Percentiles rank a stretch among this genome's conserved stretches.
Conservation (phyloP, 148 eudicot genomes). For the Vaccinium macrocarpon region DNA sequence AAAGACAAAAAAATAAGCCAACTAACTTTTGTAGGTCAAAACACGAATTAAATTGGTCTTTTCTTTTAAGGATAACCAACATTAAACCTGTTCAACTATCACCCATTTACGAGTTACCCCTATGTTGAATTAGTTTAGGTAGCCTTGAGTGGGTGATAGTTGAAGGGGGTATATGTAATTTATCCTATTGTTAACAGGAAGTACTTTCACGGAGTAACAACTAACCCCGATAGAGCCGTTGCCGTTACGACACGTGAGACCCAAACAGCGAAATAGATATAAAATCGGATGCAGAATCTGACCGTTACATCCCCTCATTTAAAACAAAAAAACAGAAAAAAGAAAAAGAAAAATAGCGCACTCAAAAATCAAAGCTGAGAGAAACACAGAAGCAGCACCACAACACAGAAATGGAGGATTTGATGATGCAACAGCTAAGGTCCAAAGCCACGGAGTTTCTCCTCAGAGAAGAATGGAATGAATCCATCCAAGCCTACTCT, state of each 20-base stretch:
- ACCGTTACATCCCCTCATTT: slow-evolving; percentile 44
- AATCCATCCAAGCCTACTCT: slow-evolving; percentile 55
- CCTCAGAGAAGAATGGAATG: slow-evolving; percentile 67
- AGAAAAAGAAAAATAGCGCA: not conserved
- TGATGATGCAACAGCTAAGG: slow-evolving; percentile 59
- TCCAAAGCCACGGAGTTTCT: slow-evolving; percentile 81
- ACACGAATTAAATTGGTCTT: no score
- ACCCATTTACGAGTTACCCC: no score
- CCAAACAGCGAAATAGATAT: not conserved
- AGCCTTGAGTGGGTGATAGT: no score
- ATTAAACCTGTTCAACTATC: no score
- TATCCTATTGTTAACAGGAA: no score
- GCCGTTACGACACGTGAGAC: not conserved
- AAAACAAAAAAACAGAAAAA: slow-evolving; percentile 21
- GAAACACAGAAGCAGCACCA: not conserved
- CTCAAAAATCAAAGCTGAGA: not conserved
- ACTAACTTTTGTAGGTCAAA: no score
- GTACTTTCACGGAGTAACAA: not conserved
- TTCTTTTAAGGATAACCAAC: no score
- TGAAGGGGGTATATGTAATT: no score
- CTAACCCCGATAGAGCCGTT: slow-evolving; percentile 3
- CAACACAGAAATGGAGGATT: slow-evolving; percentile 44
- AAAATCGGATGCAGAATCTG: slow-evolving; percentile 17
- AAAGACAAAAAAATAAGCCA: no score
- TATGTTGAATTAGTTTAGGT: no score